Percentiles rank a stretch among this genome's conserved stretches.
Conservation (phyloP, 2,329 filamentous ascomycete genomes). For the Lachnellula hyalina region DNA sequence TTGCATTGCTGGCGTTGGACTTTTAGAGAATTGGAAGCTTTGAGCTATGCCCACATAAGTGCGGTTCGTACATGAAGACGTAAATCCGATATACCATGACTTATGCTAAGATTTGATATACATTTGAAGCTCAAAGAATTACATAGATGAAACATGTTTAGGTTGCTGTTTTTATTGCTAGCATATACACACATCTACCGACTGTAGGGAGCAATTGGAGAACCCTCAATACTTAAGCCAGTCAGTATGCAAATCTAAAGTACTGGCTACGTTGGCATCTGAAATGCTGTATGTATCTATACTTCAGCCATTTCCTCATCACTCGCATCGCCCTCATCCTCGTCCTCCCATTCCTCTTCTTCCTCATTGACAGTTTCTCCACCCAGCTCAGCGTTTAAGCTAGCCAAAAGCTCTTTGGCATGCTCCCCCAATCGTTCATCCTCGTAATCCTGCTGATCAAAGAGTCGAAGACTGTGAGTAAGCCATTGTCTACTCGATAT, state of each 20-base stretch:
- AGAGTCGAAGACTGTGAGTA: conserved; percentile 74
- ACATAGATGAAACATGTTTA: background rate
- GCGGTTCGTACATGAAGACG: background rate
- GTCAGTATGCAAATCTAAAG: too few species aligned
- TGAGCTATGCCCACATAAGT: background rate
- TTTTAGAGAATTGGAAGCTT: background rate
- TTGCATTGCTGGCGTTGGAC: conserved; percentile 15
- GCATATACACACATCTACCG: too few species aligned
- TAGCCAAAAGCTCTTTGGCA: conserved; percentile 62
- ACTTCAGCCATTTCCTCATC: conserved; percentile 50
- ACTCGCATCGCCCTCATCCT: conserved; percentile 46
- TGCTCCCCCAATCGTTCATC: conserved; percentile 74
- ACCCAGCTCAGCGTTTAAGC: conserved; percentile 60
- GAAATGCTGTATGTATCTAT: conserved; percentile 19
- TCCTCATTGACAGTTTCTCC: conserved; percentile 53
- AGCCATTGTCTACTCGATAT: conserved; percentile 78
- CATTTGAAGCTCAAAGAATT: background rate
- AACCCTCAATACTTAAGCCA: too few species aligned
- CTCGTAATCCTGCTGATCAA: conserved; percentile 73
- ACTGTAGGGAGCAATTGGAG: too few species aligned
- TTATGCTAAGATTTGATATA: background rate
- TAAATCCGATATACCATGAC: background rate
- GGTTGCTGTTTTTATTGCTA: too few species aligned
- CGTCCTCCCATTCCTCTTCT: conserved; percentile 49
- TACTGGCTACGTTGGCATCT: too few species aligned